These are phyloP conservation scores for Xylariaceae sp. DNA, from an alignment of 2,329 filamentous ascomycete genomes.

Conservation along the genomic window DNA sequence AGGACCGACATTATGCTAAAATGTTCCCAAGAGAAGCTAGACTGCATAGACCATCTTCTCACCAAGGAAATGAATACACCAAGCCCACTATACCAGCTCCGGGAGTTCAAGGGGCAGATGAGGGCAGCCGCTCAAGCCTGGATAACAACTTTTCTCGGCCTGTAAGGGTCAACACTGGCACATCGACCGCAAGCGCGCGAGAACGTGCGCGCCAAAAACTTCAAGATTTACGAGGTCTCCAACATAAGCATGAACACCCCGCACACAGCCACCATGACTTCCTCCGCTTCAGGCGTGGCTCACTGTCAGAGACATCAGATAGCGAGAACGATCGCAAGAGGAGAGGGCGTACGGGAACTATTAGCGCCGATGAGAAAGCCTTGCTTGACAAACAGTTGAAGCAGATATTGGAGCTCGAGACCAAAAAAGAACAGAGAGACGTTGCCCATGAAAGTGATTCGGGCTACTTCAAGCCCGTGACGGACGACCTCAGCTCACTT, in stretches of 20 bases:
- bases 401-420: constrained; percentile 55
- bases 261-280: constrained; percentile 49
- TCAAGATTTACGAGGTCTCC: constrained; percentile 50
- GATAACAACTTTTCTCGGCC: constrained; percentile 6
- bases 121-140: not conserved
- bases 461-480: constrained; percentile 30
- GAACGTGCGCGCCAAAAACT: constrained; percentile 59
- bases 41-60: constrained; percentile 8
- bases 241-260: constrained; percentile 50
- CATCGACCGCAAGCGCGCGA: constrained; percentile 48
- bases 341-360: constrained; percentile 40
- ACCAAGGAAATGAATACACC: constrained; percentile 13
- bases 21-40: constrained; percentile 52
- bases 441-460: constrained; percentile 17
- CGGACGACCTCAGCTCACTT: constrained; percentile 26
- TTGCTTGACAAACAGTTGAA: constrained; percentile 59
- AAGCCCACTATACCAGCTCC: constrained; percentile 4
- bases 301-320: constrained; percentile 58
- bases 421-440: constrained; percentile 36
- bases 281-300: constrained; percentile 47
- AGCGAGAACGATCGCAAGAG: constrained; percentile 46
- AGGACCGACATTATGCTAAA: constrained; percentile 71
- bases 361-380: constrained; percentile 46
- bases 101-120: not conserved
- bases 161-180: constrained; percentile 33